Conservation (phyloP, 1,139 yeast genomes). For the Taiozyma sp. region DNA sequence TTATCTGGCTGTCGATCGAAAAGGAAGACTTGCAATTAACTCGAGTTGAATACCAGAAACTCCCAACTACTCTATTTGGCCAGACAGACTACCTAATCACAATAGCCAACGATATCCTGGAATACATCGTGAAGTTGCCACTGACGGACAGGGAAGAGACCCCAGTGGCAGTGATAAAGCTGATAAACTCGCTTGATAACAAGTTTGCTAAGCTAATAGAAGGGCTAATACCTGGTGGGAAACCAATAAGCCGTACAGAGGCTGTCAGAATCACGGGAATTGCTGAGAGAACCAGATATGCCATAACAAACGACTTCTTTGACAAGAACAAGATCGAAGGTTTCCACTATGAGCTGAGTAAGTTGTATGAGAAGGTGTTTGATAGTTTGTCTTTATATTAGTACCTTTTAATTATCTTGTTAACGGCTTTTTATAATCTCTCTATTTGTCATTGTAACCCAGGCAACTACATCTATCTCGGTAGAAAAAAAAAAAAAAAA, state of each 20-base stretch:
- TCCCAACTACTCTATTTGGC: conserved; percentile 16
- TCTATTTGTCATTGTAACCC: not conserved
- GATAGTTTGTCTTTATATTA: not conserved
- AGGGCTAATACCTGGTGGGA: conserved; percentile 14
- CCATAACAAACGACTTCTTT: conserved; percentile 7
- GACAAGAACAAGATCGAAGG: conserved; percentile 13
- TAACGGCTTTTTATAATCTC: too few relatives aligned
- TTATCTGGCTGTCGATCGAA: conserved; percentile 22
- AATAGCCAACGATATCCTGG: conserved; percentile 18
- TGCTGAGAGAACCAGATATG: conserved; percentile 18
- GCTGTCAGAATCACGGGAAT: conserved; percentile 17
- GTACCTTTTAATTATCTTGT: too few relatives aligned
- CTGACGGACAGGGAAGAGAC: conserved; percentile 6
- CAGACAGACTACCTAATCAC: conserved; percentile 21
- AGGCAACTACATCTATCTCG: not conserved
- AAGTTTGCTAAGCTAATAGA: conserved; percentile 18
- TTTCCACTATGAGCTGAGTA: conserved; percentile 17
- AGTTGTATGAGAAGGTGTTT: conserved; percentile 15
- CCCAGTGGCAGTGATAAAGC: conserved; percentile 8
- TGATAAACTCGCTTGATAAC: conserved; percentile 13
- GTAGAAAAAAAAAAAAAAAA: not conserved
- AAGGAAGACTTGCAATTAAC: conserved; percentile 4
- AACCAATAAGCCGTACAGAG: conserved; percentile 13
- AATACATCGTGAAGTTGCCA: conserved; percentile 9
- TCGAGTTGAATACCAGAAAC: conserved; percentile 1